These are phyloP conservation scores for Arachnopeziza araneosa DNA, from an alignment of 2,329 filamentous ascomycete genomes.

Conservation along the genomic window DNA sequence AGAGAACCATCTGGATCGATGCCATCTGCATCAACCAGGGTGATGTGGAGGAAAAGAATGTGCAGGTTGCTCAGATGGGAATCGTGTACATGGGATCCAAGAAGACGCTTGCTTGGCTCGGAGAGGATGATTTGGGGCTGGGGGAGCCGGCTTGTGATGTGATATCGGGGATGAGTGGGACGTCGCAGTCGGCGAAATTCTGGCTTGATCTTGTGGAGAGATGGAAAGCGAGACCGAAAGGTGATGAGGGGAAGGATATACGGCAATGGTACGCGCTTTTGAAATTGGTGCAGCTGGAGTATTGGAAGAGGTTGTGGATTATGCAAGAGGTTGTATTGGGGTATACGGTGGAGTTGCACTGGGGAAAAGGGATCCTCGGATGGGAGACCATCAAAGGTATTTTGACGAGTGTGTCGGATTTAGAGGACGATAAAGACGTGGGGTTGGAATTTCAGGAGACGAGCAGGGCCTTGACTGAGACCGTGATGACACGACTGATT, in stretches of 20 bases:
- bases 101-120: not conserved
- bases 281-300: not conserved
- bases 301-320: not conserved
- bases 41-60: not conserved
- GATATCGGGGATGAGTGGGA: not conserved
- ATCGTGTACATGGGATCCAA: not conserved
- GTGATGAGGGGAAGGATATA: not conserved
- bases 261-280: not conserved
- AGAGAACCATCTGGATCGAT: not conserved
- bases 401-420: not conserved
- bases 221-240: not conserved
- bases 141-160: not conserved
- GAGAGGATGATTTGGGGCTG: not conserved
- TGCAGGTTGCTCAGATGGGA: not conserved
- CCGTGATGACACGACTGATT: not conserved
- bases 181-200: not conserved
- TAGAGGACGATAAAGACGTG: not conserved
- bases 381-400: not conserved
- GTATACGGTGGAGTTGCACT: not conserved
- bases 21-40: not conserved
- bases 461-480: not conserved
- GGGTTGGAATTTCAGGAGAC: not conserved
- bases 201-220: not conserved
- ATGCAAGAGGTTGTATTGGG: not conserved
- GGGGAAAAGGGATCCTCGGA: not conserved